Conservation (phyloP, 768 basidiomycete species). For the Leccinum sublutescens region DNA sequence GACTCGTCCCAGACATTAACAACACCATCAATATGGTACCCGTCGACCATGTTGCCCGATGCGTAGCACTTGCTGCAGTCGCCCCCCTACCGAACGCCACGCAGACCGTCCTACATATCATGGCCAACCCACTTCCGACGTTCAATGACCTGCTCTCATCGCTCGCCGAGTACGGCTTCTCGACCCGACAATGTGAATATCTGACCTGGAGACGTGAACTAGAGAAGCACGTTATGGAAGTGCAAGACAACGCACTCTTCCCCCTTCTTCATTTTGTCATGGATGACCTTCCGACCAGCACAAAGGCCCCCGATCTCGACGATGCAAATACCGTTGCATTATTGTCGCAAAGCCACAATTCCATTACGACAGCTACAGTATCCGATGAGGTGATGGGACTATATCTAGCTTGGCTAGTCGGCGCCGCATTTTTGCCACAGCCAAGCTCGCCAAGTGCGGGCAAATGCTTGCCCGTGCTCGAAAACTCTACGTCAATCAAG, state of each 20-base stretch:
- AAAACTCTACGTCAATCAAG: slow-evolving; percentile 40
- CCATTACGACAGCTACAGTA: slow-evolving; percentile 54
- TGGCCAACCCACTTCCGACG: slow-evolving; percentile 81
- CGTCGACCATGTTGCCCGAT: slow-evolving; percentile 91
- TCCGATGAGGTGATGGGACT: slow-evolving; percentile 73
- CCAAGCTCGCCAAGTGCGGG: slow-evolving; percentile 41
- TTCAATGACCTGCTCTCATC: slow-evolving; percentile 84
- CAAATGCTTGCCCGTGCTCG: slow-evolving; percentile 50
- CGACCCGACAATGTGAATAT: slow-evolving; percentile 79
- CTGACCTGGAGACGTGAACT: slow-evolving; percentile 87
- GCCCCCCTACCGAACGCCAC: slow-evolving; percentile 48
- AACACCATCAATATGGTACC: slow-evolving; percentile 99
- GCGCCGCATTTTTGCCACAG: slow-evolving; percentile 73
- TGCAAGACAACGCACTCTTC: slow-evolving; percentile 95
- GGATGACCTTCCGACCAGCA: slow-evolving; percentile 95
- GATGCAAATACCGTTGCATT: slow-evolving; percentile 72
- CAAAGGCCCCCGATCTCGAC: slow-evolving; percentile 89
- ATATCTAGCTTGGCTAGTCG: slow-evolving; percentile 91
- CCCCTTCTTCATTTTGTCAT: slow-evolving; percentile 96
- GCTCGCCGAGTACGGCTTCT: slow-evolving; percentile 77
- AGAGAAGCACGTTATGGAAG: slow-evolving; percentile 93
- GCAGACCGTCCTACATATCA: slow-evolving; percentile 75
- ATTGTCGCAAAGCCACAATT: slow-evolving; percentile 48
- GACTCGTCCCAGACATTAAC: slow-evolving; percentile 94
- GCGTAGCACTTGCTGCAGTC: slow-evolving; percentile 71